Evolutionary conservation across 805 yeast genomes (phyloP).

Genomic region (Nakazawaea wickerhamii): DNA sequence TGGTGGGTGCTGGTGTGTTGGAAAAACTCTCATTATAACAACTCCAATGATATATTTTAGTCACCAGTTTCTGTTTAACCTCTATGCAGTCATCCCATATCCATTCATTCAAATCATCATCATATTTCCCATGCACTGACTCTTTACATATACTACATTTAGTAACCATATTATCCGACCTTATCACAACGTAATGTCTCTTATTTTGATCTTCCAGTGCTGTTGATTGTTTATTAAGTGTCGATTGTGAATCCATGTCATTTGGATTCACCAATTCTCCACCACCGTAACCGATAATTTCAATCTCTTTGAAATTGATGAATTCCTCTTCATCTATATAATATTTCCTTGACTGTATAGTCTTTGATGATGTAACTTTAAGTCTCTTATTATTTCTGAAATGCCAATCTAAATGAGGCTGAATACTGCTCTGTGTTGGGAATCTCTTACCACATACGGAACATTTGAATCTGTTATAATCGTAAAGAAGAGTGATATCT

Average conservation of each 20-base stretch:
- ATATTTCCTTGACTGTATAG: constrained; percentile 77
- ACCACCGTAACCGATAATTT: constrained; percentile 36
- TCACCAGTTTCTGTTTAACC: constrained; percentile 26
- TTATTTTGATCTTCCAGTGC: constrained; percentile 14
- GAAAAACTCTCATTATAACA: constrained; percentile 52
- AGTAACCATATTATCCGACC: constrained; percentile 50
- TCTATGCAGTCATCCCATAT: constrained; percentile 66
- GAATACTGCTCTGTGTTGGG: constrained; percentile 51
- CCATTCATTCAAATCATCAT: constrained; percentile 77
- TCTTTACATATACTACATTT: constrained; percentile 73
- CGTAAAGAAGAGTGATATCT: constrained; percentile 41
- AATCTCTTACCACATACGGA: constrained; percentile 87
- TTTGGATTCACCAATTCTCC: constrained; percentile 15
- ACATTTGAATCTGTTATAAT: constrained; percentile 64
- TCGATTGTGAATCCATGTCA: neutral
- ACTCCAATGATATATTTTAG: constrained; percentile 55
- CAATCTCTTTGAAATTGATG: constrained; percentile 68
- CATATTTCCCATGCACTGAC: constrained; percentile 54
- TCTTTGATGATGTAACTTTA: constrained; percentile 38
- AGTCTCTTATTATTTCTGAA: constrained; percentile 82
- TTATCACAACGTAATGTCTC: constrained; percentile 28
- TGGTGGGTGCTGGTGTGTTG: neutral
- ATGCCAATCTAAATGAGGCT: constrained; percentile 92
- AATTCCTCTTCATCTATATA: constrained; percentile 68
- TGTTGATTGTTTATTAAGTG: neutral